Evolutionary conservation across 2,329 filamentous ascomycete species (phyloP).

Genomic region (Alternaria arbusti): DNA sequence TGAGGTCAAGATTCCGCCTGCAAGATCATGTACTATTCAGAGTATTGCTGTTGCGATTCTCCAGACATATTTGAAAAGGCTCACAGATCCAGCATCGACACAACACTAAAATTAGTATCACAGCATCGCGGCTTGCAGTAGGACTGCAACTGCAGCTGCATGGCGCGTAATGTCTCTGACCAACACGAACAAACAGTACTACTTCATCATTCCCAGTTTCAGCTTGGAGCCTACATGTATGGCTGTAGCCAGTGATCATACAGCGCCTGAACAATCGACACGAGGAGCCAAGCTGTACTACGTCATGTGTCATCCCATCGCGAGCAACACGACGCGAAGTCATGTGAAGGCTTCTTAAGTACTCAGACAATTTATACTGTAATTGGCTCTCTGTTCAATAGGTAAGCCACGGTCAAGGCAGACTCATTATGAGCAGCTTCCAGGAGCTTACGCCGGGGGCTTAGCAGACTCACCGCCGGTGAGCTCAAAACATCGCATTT

Average conservation of each 20-base stretch:
- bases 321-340: slow-evolving; percentile 31
- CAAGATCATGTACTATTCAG: neutral
- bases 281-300: slow-evolving; percentile 3
- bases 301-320: neutral
- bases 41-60: neutral
- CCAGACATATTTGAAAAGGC: neutral
- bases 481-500: neutral
- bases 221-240: neutral
- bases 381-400: neutral
- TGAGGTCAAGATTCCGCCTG: neutral
- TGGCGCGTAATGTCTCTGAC: neutral
- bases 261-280: neutral
- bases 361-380: slow-evolving; percentile 10
- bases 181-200: neutral
- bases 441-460: neutral
- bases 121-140: neutral
- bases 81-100: neutral
- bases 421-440: neutral
- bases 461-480: neutral
- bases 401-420: neutral
- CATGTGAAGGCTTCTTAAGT: slow-evolving; percentile 26
- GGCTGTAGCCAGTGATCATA: slow-evolving; percentile 1
- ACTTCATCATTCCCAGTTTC: neutral
- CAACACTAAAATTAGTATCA: neutral
- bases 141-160: neutral